phyloP scores from a whole-genome alignment of 495 filamentous ascomycete species.

The Endocarpon pusillum region DNA sequence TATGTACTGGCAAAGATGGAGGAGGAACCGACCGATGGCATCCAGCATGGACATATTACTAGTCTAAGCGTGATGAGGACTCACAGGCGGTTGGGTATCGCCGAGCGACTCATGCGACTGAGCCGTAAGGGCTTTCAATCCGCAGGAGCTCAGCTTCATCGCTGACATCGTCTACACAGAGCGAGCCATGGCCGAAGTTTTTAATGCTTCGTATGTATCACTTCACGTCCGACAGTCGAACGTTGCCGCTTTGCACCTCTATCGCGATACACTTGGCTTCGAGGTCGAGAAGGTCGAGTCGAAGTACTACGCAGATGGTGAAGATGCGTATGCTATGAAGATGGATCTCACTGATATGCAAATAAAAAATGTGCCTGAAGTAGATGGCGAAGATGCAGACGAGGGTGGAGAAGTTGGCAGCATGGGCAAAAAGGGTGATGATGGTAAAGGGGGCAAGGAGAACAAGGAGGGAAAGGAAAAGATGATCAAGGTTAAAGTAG shows the following conservation, averaged over 20 bases:
- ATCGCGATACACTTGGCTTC: constrained; percentile 87
- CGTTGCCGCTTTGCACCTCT: constrained; percentile 73
- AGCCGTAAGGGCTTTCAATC: constrained; percentile 47
- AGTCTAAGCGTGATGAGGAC: constrained; percentile 91
- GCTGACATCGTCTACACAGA: constrained; percentile 30
- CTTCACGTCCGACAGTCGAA: constrained; percentile 92
- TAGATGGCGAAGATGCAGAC: constrained; percentile 26
- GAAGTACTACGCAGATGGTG: constrained; percentile 96
- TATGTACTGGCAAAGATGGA: constrained; percentile 99
- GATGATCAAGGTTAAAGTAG: constrained; percentile 59
- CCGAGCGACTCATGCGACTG: constrained; percentile 94
- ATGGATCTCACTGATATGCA: constrained; percentile 56
- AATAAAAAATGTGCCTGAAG: constrained; percentile 25
- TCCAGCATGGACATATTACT: constrained; percentile 94
- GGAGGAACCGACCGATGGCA: constrained; percentile 81
- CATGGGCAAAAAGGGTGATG: constrained; percentile 28
- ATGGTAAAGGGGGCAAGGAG: constrained; percentile 10
- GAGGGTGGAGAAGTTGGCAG: constrained; percentile 40
- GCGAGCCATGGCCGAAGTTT: constrained; percentile 90
- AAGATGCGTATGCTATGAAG: constrained; percentile 90
- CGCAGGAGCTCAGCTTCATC: constrained; percentile 2
- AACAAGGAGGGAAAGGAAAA: constrained; percentile 20
- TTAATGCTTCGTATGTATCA: constrained; percentile 77
- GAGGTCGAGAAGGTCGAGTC: constrained; percentile 73
- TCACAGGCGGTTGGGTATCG: constrained; percentile 75